These are phyloP conservation scores for Mucor saturninus DNA, from an alignment of 371 early-diverging fungal genomes.

Conservation along the genomic window DNA sequence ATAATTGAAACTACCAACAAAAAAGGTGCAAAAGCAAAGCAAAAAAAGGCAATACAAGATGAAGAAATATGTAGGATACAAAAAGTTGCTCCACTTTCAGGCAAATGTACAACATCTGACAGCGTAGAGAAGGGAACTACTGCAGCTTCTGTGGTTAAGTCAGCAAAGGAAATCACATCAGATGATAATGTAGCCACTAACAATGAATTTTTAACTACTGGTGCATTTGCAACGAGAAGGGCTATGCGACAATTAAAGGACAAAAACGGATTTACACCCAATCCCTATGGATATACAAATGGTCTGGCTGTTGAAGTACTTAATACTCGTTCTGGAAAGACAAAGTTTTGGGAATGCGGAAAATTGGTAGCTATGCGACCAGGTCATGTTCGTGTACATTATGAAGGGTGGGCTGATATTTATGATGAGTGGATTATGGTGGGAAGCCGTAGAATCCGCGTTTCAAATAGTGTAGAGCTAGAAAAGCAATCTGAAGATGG, in stretches of 20 bases:
- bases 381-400: slow-evolving; percentile 57
- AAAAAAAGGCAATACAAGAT: no score
- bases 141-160: background rate
- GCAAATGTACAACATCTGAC: no score
- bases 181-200: background rate
- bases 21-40: no score
- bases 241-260: slow-evolving; percentile 50
- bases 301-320: slow-evolving; percentile 42
- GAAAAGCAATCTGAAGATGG: background rate
- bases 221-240: slow-evolving; percentile 53
- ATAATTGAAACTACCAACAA: no score
- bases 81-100: no score
- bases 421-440: slow-evolving; percentile 71
- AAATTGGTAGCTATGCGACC: slow-evolving; percentile 49
- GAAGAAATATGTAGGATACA: no score
- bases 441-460: slow-evolving; percentile 58
- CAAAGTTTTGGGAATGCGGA: slow-evolving; percentile 57
- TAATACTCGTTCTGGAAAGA: slow-evolving; percentile 40
- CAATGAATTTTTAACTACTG: slow-evolving; percentile 38
- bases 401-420: slow-evolving; percentile 61
- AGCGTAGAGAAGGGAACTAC: background rate
- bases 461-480: background rate
- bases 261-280: slow-evolving; percentile 50
- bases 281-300: slow-evolving; percentile 47
- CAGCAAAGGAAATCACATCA: background rate